Conservation (phyloP, 305 asterid genomes). For the Striga hermonthica region DNA sequence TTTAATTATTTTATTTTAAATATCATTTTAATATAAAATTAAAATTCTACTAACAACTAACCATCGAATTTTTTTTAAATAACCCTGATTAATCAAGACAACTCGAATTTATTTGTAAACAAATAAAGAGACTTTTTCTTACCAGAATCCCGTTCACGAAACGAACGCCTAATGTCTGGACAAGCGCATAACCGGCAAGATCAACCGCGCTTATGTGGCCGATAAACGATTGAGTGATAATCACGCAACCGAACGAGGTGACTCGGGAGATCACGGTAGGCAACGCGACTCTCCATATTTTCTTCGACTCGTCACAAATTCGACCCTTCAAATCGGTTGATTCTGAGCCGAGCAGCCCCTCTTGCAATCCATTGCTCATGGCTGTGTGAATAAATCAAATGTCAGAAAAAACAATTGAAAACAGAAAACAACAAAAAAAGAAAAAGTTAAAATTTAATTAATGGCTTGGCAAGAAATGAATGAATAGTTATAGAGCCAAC, state of each 20-base stretch:
- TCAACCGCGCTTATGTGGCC: slow-evolving; percentile 45
- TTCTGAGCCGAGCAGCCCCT: slow-evolving; percentile 38
- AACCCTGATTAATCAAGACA: background rate
- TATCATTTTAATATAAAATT: no score
- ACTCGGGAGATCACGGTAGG: slow-evolving; percentile 56
- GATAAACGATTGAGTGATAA: slow-evolving; percentile 51
- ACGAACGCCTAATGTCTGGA: slow-evolving; percentile 47
- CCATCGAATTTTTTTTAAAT: background rate
- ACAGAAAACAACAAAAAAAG: no score
- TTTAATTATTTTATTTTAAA: no score
- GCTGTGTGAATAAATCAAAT: slow-evolving; percentile 25
- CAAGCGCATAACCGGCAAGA: slow-evolving; percentile 56
- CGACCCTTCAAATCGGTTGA: slow-evolving; percentile 36
- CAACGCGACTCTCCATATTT: slow-evolving; percentile 69
- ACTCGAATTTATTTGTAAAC: background rate
- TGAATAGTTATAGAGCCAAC: no score
- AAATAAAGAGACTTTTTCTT: background rate
- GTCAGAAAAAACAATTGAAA: no score
- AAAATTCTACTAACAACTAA: no score
- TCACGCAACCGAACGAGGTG: slow-evolving; percentile 45
- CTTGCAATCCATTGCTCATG: slow-evolving; percentile 39
- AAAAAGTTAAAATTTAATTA: no score
- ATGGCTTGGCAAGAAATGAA: no score
- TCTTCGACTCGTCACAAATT: slow-evolving; percentile 49
- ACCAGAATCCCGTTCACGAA: slow-evolving; percentile 53